These are phyloP conservation scores for bread wheat (Triticum aestivum) DNA, from an alignment of 176 grass and related monocot species.

Conservation along the genomic window IWGSC_CS_RefSeq_v2.1 NC_057806.1:571814661-571815160, in stretches of 20 bases:
- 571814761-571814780: neutral
- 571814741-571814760: neutral
- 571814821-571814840: neutral
- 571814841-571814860: neutral
- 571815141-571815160: neutral
- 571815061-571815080: conserved; percentile 60
- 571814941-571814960: conserved; percentile 68
- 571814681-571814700: neutral
- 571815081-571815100: conserved; percentile 40
- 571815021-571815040: conserved; percentile 10
- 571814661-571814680: neutral
- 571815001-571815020: neutral
- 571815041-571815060: conserved; percentile 76
- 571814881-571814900: too few species aligned
- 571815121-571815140: neutral
- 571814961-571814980: conserved; percentile 7
- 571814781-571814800: neutral
- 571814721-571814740: neutral
- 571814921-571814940: conserved; percentile 54
- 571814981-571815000: neutral
- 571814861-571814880: too few species aligned
- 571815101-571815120: neutral
- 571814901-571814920: conserved; percentile 46
- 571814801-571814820: neutral
- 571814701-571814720: neutral